Percentiles rank a stretch among this genome's conserved stretches.
Conservation (phyloP, 495 filamentous ascomycete species). For the Geoglossum glabrum region DNA sequence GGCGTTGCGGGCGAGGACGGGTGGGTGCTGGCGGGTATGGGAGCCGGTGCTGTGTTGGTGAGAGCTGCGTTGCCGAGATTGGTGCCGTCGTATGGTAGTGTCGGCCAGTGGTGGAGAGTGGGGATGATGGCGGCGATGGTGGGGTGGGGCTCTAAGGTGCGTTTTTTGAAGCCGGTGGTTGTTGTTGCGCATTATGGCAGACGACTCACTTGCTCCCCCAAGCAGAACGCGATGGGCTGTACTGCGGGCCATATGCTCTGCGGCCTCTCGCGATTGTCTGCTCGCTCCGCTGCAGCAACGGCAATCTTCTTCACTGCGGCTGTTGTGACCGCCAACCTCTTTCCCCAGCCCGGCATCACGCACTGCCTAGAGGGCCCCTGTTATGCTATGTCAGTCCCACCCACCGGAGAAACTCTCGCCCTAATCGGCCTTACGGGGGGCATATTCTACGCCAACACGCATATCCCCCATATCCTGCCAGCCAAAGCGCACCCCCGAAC, state of each 20-base stretch:
- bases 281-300: slow-evolving; percentile 31
- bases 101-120: slow-evolving; percentile 10
- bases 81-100: slow-evolving; percentile 22
- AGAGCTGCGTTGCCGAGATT: slow-evolving; percentile 24
- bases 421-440: slow-evolving; percentile 18
- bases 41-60: slow-evolving; percentile 23
- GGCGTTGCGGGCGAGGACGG: background rate
- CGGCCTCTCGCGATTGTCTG: slow-evolving; percentile 30
- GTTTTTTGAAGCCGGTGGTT: background rate
- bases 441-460: slow-evolving; percentile 18
- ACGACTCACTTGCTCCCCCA: background rate
- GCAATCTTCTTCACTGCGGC: slow-evolving; percentile 33
- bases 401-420: slow-evolving; percentile 16
- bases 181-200: background rate
- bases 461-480: slow-evolving; percentile 12
- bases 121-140: slow-evolving; percentile 23
- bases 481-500: slow-evolving; percentile 7
- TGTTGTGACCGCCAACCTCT: slow-evolving; percentile 26
- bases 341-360: slow-evolving; percentile 14
- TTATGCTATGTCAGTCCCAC: slow-evolving; percentile 28
- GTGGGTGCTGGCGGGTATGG: slow-evolving; percentile 25
- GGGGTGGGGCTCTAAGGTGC: slow-evolving; percentile 37
- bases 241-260: slow-evolving; percentile 44
- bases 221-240: slow-evolving; percentile 32
- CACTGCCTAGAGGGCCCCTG: slow-evolving; percentile 18